These are phyloP conservation scores for Septoria linicola DNA, from an alignment of 2,329 filamentous ascomycete genomes.

Conservation along the genomic window DNA sequence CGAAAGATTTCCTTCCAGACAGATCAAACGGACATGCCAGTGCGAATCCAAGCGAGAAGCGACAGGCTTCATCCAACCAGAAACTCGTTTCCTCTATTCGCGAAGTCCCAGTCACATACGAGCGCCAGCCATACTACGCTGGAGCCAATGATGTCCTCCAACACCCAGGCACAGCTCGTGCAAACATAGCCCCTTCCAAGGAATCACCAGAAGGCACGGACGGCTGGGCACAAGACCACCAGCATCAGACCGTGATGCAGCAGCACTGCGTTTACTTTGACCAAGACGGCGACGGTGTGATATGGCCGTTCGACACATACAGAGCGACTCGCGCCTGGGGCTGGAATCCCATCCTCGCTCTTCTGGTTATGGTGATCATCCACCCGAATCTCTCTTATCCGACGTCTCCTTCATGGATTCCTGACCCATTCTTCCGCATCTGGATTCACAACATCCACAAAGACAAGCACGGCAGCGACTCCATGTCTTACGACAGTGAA, in stretches of 20 bases:
- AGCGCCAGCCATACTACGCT: slow-evolving; percentile 28
- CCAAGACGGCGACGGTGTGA: slow-evolving; percentile 52
- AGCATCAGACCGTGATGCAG: slow-evolving; percentile 50
- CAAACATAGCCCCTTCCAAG: slow-evolving; percentile 43
- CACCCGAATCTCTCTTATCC: slow-evolving; percentile 53
- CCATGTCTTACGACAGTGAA: slow-evolving; percentile 46
- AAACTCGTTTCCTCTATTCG: slow-evolving; percentile 5
- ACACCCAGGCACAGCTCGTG: slow-evolving; percentile 43
- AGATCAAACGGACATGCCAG: not conserved
- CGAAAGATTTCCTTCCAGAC: not conserved
- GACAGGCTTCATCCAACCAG: not conserved
- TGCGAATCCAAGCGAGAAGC: not conserved
- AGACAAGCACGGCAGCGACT: slow-evolving; percentile 47
- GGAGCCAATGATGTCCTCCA: slow-evolving; percentile 24
- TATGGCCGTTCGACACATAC: slow-evolving; percentile 55
- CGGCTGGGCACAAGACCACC: slow-evolving; percentile 39
- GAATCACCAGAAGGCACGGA: slow-evolving; percentile 46
- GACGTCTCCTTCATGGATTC: slow-evolving; percentile 44
- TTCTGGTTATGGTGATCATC: slow-evolving; percentile 50
- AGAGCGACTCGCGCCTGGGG: slow-evolving; percentile 48
- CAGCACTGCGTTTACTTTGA: slow-evolving; percentile 57
- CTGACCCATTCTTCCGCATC: slow-evolving; percentile 48
- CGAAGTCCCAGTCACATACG: slow-evolving; percentile 16
- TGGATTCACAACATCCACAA: slow-evolving; percentile 44
- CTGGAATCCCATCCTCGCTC: slow-evolving; percentile 46